phyloP scores from a whole-genome alignment of 2,329 filamentous ascomycete species.

The Cladorrhinum sp. region DNA sequence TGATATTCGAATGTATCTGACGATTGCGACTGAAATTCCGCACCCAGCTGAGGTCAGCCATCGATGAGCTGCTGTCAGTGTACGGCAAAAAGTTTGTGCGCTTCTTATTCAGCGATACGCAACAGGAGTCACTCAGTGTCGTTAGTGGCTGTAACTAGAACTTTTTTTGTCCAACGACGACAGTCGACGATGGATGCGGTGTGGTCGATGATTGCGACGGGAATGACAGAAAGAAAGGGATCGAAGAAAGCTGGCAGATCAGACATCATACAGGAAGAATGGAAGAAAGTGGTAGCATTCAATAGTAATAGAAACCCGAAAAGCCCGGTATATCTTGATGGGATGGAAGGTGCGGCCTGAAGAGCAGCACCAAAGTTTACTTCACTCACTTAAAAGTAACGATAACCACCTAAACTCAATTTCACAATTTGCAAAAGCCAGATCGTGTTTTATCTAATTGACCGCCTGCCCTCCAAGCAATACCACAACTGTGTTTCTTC shows the following conservation, averaged over 20 bases:
- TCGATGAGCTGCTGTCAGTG: background rate
- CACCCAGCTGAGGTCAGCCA: slow-evolving; percentile 12
- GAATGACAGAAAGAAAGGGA: background rate
- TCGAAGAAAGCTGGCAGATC: background rate
- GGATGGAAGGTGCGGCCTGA: background rate
- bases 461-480: background rate
- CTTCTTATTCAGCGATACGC: too few relatives aligned
- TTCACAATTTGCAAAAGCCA: too few relatives aligned
- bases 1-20: background rate
- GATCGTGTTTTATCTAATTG: background rate
- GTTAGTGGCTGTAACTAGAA: background rate
- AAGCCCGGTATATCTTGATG: background rate
- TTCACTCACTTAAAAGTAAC: background rate
- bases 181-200: background rate
- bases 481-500: background rate
- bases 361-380: background rate
- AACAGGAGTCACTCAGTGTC: too few relatives aligned
- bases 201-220: background rate
- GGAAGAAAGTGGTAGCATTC: too few relatives aligned
- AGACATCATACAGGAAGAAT: background rate
- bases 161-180: background rate
- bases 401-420: too few relatives aligned
- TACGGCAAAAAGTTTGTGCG: too few relatives aligned
- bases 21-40: slow-evolving; percentile 7
- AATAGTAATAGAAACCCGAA: too few relatives aligned